phyloP scores from a whole-genome alignment of 306 rosid species.

The Geum urbanum region DNA sequence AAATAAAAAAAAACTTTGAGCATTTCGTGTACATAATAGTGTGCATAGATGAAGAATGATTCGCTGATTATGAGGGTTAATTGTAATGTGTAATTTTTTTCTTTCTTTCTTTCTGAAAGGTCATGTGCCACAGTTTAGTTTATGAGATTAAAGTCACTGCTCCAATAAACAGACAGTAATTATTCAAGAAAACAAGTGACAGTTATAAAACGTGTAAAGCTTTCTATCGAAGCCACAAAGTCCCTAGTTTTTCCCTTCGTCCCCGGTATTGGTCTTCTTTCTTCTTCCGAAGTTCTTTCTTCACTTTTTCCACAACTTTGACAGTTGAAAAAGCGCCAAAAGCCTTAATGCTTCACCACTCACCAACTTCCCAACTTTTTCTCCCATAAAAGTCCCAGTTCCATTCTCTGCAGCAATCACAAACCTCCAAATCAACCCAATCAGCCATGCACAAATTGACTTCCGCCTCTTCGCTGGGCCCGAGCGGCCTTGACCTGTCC shows the following conservation, averaged over 20 bases:
- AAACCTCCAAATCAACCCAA: background rate
- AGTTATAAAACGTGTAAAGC: too few species aligned
- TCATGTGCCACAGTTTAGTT: too few species aligned
- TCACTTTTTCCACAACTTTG: background rate
- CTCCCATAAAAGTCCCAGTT: background rate
- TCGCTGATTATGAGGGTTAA: too few species aligned
- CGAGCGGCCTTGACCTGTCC: conserved; percentile 68
- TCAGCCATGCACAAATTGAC: conserved; percentile 48
- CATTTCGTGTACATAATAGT: too few species aligned
- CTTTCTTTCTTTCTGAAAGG: too few species aligned
- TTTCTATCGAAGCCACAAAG: too few species aligned
- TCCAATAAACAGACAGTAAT: too few species aligned
- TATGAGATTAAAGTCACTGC: too few species aligned
- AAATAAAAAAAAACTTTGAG: too few species aligned
- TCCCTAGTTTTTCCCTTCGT: background rate
- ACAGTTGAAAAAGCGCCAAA: conserved; percentile 12
- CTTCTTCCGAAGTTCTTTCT: background rate
- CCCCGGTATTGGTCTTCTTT: background rate
- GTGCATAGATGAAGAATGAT: too few species aligned
- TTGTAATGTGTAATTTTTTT: too few species aligned
- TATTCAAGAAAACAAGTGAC: too few species aligned
- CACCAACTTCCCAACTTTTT: background rate
- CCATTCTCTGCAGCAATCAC: background rate
- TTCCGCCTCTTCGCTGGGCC: conserved; percentile 58
- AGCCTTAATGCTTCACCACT: background rate